These are phyloP conservation scores for Paspalum vaginatum DNA, from an alignment of 176 grass and related monocot species.

Conservation along the genomic window DNA sequence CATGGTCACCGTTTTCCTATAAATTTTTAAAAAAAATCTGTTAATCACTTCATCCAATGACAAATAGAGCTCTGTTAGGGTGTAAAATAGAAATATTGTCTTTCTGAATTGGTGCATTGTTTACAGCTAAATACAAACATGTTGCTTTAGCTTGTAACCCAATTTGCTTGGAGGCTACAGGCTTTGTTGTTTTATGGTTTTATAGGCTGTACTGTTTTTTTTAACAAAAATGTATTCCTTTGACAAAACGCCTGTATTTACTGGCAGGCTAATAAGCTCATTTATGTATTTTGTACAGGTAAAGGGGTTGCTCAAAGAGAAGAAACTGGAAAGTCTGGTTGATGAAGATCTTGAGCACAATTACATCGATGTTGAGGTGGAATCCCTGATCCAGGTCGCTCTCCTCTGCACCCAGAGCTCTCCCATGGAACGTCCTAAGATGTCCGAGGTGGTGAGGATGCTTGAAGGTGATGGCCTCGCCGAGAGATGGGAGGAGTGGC, in stretches of 20 bases:
- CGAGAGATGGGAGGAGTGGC: conserved; percentile 92
- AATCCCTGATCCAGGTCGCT: conserved; percentile 81
- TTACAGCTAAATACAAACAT: neutral
- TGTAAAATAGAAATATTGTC: neutral
- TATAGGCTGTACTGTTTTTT: neutral
- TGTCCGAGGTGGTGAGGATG: conserved; percentile 93
- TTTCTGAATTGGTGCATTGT: conserved; percentile 6
- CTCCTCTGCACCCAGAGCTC: conserved; percentile 86
- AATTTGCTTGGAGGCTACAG: neutral
- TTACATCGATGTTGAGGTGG: conserved; percentile 79
- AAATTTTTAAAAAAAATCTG: neutral
- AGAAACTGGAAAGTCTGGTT: conserved; percentile 68
- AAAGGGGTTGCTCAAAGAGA: conserved; percentile 89
- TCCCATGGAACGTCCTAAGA: conserved; percentile 79
- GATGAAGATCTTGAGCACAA: conserved; percentile 74
- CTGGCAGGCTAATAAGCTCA: neutral
- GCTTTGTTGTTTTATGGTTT: neutral
- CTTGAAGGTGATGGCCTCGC: conserved; percentile 83
- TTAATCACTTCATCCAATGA: neutral
- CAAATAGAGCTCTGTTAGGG: neutral
- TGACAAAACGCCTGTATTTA: neutral
- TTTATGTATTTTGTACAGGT: conserved; percentile 58
- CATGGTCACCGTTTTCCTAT: neutral
- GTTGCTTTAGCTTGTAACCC: neutral
- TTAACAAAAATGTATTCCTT: neutral